Conservation (phyloP, 352 stramenopile species). For the Elongisporangium undulatum region DNA sequence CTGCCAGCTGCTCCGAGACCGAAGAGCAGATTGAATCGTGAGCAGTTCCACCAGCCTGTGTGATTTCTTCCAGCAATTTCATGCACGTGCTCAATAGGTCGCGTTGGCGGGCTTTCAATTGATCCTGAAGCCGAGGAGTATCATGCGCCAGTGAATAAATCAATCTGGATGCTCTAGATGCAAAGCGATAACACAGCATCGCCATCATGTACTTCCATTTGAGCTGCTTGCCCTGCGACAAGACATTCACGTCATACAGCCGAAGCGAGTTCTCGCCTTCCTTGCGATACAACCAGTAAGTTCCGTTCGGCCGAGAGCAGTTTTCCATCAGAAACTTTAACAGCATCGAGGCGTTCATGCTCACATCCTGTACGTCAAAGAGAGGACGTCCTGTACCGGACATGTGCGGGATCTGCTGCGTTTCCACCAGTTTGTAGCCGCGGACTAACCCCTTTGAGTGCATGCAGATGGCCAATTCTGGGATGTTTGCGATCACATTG, state of each 20-base stretch:
- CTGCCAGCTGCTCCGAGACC: constrained; percentile 74
- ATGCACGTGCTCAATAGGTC: constrained; percentile 77
- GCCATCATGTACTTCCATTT: constrained; percentile 92
- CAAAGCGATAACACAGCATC: constrained; percentile 87
- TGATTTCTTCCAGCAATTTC: constrained; percentile 67
- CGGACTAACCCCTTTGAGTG: constrained; percentile 82
- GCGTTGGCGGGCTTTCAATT: constrained; percentile 68
- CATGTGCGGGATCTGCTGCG: constrained; percentile 79
- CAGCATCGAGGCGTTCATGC: constrained; percentile 83
- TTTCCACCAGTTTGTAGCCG: constrained; percentile 84
- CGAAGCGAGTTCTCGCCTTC: constrained; percentile 75
- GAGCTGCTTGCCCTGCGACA: constrained; percentile 77
- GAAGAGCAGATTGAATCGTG: constrained; percentile 79
- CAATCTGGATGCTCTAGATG: constrained; percentile 59
- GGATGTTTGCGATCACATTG: constrained; percentile 87
- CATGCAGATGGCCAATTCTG: constrained; percentile 83
- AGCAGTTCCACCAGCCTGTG: constrained; percentile 41
- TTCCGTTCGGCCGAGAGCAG: constrained; percentile 75
- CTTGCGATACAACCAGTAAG: constrained; percentile 81
- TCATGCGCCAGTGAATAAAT: constrained; percentile 54
- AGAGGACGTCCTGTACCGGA: constrained; percentile 48
- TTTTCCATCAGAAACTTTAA: constrained; percentile 86
- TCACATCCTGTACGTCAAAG: constrained; percentile 85
- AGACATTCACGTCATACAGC: constrained; percentile 79
- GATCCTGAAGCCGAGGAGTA: constrained; percentile 46